A percentile compares a stretch with the other conserved stretches of the same genome.
Conservation (phyloP, 1,284 basidiomycete species). For the Naganishia cerealis region DNA sequence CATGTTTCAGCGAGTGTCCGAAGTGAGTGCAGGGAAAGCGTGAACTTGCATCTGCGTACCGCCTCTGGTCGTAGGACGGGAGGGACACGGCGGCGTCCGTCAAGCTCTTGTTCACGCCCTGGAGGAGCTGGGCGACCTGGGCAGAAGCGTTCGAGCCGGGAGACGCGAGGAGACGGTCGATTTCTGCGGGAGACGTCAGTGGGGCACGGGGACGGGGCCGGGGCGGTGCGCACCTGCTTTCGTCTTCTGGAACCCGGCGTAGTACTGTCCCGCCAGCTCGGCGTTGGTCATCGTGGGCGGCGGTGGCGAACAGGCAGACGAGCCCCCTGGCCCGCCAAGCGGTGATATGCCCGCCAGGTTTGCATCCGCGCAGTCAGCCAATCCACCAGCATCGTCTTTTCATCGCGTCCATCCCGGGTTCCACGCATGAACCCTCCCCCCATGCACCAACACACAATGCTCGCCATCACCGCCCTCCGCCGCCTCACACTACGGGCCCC, state of each 20-base stretch:
- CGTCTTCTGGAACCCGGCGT: constrained; percentile 6
- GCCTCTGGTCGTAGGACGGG: constrained; percentile 28
- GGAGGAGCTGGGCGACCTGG: constrained; percentile 7
- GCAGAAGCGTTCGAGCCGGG: background rate
- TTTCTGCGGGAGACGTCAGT: background rate
- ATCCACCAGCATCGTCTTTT: constrained; percentile 5
- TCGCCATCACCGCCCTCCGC: constrained; percentile 17
- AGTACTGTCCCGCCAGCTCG: constrained; percentile 18
- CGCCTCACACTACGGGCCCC: background rate
- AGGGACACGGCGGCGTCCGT: constrained; percentile 26
- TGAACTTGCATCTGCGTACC: constrained; percentile 26
- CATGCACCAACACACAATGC: too few relatives aligned
- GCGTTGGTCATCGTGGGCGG: constrained; percentile 22
- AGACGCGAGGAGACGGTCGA: constrained; percentile 9
- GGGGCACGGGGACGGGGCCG: background rate
- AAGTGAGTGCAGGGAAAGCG: background rate
- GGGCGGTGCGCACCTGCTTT: constrained; percentile 6
- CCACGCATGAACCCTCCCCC: too few relatives aligned
- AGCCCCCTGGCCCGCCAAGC: too few relatives aligned
- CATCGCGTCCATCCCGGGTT: background rate
- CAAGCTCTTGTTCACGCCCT: constrained; percentile 13
- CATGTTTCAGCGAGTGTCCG: background rate
- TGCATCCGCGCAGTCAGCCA: constrained; percentile 2
- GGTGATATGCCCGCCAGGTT: too few relatives aligned
- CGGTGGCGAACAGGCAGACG: background rate